These are phyloP conservation scores for Lipomyces chichibuensis DNA, from an alignment of 805 yeast species.

Conservation along the genomic window DNA sequence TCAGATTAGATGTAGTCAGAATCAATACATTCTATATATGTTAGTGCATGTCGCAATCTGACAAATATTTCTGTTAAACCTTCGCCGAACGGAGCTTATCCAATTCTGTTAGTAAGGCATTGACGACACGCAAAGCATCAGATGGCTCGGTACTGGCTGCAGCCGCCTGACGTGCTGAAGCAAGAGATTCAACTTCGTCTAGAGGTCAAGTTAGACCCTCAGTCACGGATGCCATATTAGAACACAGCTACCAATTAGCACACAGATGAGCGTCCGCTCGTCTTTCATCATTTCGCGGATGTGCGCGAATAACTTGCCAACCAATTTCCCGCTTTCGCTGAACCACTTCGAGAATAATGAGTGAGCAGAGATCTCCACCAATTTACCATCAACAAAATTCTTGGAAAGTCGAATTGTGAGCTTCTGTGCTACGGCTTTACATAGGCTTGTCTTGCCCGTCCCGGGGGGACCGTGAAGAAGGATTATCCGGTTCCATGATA, in stretches of 20 bases:
- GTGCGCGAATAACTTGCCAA: conserved; percentile 46
- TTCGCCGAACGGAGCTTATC: conserved; percentile 45
- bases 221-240: background rate
- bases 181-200: conserved; percentile 54
- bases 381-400: conserved; percentile 38
- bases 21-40: conserved; percentile 44
- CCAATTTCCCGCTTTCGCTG: conserved; percentile 52
- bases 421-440: conserved; percentile 50
- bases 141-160: conserved; percentile 49
- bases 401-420: conserved; percentile 42
- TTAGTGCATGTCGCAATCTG: background rate
- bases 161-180: conserved; percentile 47
- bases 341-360: conserved; percentile 52
- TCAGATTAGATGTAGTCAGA: conserved; percentile 50
- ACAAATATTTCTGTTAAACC: conserved; percentile 2
- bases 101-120: conserved; percentile 50
- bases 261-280: conserved; percentile 41
- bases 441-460: conserved; percentile 52
- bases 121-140: conserved; percentile 51
- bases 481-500: conserved; percentile 36
- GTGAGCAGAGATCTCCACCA: conserved; percentile 52
- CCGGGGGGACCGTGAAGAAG: conserved; percentile 54
- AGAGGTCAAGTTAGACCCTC: background rate
- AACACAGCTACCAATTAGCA: conserved; percentile 42
- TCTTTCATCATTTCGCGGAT: conserved; percentile 40